These are phyloP conservation scores for Kalanchoe fedtschenkoi DNA, from an alignment of 164 flowering plant genomes.

Conservation along the genomic window DNA sequence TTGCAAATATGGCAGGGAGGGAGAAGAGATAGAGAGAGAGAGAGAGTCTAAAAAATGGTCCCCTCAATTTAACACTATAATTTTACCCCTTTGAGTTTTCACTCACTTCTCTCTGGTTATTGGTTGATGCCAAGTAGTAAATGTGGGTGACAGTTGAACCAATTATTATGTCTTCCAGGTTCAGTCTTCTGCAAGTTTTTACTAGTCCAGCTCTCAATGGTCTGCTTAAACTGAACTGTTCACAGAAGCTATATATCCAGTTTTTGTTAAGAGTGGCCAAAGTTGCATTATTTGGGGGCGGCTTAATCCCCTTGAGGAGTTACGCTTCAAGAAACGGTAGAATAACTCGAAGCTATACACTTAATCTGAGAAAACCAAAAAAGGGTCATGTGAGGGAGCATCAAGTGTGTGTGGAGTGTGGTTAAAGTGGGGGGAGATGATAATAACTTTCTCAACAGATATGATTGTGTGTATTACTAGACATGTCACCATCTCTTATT, in stretches of 20 bases:
- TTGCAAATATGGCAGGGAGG: not conserved
- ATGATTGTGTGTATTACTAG: too few species aligned
- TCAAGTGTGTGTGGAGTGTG: not conserved
- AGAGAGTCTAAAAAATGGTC: not conserved
- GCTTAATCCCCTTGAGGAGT: not conserved
- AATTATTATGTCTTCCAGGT: not conserved
- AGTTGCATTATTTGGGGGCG: too few species aligned
- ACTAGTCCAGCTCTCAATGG: not conserved
- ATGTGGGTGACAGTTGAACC: not conserved
- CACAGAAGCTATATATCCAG: too few species aligned
- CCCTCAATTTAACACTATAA: not conserved
- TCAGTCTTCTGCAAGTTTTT: not conserved
- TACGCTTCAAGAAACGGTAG: not conserved
- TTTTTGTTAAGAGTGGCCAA: too few species aligned
- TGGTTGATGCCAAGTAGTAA: conserved; percentile 1
- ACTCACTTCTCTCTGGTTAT: not conserved
- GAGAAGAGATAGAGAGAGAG: not conserved
- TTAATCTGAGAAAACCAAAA: too few species aligned
- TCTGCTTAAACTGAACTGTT: too few species aligned
- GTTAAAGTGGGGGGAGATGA: not conserved
- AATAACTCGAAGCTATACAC: not conserved
- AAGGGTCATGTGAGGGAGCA: not conserved
- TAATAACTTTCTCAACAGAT: not conserved
- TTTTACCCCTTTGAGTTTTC: not conserved
- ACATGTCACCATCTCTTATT: too few species aligned